Evolutionary conservation across 1,284 basidiomycete genomes (phyloP), one percentile per base, ranked within the genome.

Genomic region (Retiboletus flavoniger): DNA sequence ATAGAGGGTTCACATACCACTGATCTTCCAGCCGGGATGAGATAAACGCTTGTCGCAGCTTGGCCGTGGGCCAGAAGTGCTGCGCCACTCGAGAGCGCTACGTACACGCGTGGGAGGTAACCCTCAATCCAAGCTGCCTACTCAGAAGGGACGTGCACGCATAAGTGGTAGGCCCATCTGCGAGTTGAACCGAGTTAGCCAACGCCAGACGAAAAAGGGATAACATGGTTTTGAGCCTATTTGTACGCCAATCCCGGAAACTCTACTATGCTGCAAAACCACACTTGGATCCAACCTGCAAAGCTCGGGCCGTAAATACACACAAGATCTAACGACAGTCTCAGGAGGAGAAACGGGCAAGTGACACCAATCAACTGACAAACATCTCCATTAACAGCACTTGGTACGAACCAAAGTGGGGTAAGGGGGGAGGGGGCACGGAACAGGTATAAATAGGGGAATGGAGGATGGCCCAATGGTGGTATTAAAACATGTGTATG

Each of bases 401-500:
- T 46, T 34, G 42, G 34, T 48, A 47, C 38, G 49, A 32, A 42
- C 21, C 48, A 42, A 38, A 21, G 13, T 34, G 24, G 36, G 10
- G 17, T 54, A 31, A 26, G 28, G 46, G 17, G 29, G 34, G 34
- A 34, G 17, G 42, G 21, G 49, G n/a, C 42, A 52, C 34, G 41
- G 10, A 45, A 57, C 29, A 52, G 29, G 54, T 17, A 41, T 53
- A 51, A 46, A 52, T 34, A 19, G 42, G 21, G 31, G 34, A 47
- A 47, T 35, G 34, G 24, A 32, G 19, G 29, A 39, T 43, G 47
- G 16, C 53, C 44, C 34, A 17, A 41, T 47, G 55, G 32, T 32
- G 58, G 36, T 68, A 61, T 29, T 50, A 54, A 36, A 54, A 65
- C 52, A 63, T 42, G 41, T 54, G 39, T 52, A 51, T 54, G 51